These are phyloP conservation scores for Trichophyton rubrum DNA, from an alignment of 2,329 filamentous ascomycete species.

Conservation along the genomic window DNA sequence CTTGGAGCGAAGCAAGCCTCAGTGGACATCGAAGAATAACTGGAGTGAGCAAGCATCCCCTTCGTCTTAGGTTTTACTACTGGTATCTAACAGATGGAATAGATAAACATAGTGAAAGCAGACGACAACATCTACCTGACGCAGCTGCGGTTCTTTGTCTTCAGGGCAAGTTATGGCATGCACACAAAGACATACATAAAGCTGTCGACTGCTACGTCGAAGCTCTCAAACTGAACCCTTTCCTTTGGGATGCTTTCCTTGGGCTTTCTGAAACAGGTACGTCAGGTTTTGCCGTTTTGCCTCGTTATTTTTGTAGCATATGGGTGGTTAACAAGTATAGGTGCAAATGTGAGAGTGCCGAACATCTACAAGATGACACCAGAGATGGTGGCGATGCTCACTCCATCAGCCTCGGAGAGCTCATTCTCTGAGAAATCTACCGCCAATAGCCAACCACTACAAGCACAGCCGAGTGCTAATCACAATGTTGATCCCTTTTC, in stretches of 20 bases:
- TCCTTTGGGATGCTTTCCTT: conserved; percentile 96
- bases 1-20: conserved; percentile 65
- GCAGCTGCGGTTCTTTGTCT: conserved; percentile 71
- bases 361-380: conserved; percentile 74
- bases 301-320: not conserved
- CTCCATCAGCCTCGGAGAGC: conserved; percentile 23
- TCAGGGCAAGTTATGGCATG: conserved; percentile 75
- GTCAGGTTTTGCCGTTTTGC: not conserved
- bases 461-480: conserved; percentile 27
- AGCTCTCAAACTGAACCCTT: conserved; percentile 76
- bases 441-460: conserved; percentile 23
- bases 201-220: conserved; percentile 81
- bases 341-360: conserved; percentile 63
- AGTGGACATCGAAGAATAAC: conserved; percentile 63
- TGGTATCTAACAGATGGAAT: conserved; percentile 8
- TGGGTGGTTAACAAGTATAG: conserved; percentile 31
- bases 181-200: conserved; percentile 65
- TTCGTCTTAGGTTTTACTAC: not conserved
- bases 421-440: conserved; percentile 23
- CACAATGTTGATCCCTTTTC: conserved; percentile 34
- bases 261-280: conserved; percentile 65
- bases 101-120: conserved; percentile 62
- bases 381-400: conserved; percentile 45
- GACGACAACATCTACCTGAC: conserved; percentile 65
- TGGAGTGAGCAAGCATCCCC: conserved; percentile 50